Base-by-base conservation (phyloP, 352 stramenopile species). In the Globisporangium nagaii region DNA sequence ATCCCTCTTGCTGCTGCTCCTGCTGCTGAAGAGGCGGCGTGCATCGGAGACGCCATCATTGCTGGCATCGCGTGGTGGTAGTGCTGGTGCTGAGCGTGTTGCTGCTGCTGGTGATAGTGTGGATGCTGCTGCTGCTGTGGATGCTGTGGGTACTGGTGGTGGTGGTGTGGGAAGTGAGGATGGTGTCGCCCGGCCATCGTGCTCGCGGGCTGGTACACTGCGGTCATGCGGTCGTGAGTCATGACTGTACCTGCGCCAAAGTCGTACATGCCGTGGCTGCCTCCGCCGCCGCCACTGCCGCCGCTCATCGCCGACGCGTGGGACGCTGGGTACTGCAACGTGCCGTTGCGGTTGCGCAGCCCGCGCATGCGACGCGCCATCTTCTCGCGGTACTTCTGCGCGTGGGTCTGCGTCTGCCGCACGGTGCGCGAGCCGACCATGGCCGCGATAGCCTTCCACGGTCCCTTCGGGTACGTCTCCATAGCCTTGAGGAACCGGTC, bases 331-430 rank as follows among this genome's bases (percentile, higher is more conserved):
- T 57, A 57, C 50, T 57, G 50, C 17, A 57, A 11, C 43, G 41
- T 52, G 41, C 40, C 52, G 41, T 59, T 59, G 34, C 53, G 53
- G 31, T 59, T 59, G 9, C 53, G 54, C 2, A 70, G 35, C 4
- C 63, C 63, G 6, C 60, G 60, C 36, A 64, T 56, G 34, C 60
- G 58, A 22, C 46, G 22, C 31, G 46, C 46, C 30, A 53, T 53
- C 46, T 53, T 30, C 56, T 71, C 63, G 2, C 68, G 60, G 44
- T 75, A 73, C 46, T 73, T 73, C 34, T 75, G 67, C 45, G 67
- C 67, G 40, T 75, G 67, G 19, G 67, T 72, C 64, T 68, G 61
- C 28, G 57, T 65, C 24, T 60, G 53, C 8, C 43, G 53, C 35
- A 59, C 47, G 4, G 61, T 66, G 12, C 52, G 54, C 28, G 60